phyloP scores from a whole-genome alignment of 106 monocot genomes.

The Xerophyta viscosa region DNA sequence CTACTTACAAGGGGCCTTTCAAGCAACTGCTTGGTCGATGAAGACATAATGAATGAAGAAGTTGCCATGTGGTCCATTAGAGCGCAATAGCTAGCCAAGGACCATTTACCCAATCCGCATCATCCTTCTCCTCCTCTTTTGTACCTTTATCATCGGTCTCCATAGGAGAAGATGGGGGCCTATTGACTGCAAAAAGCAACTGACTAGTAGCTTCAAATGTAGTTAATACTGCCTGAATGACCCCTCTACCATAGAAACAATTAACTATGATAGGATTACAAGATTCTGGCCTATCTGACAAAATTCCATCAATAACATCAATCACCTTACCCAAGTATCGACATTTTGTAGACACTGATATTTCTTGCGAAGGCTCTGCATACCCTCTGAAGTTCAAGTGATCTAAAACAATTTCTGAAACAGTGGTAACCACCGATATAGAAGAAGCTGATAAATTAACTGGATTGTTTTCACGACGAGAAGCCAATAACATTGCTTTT shows the following conservation, averaged over 20 bases:
- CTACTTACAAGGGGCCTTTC: constrained; percentile 70
- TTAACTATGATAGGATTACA: constrained; percentile 85
- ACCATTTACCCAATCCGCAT: constrained; percentile 85
- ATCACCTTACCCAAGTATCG: constrained; percentile 91
- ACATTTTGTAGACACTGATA: constrained; percentile 66
- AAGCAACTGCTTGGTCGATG: constrained; percentile 76
- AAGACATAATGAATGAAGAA: constrained; percentile 73
- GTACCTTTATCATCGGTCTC: constrained; percentile 58
- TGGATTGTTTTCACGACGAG: constrained; percentile 73
- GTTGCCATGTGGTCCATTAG: constrained; percentile 89
- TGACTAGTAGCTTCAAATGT: constrained; percentile 98
- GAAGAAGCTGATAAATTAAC: constrained; percentile 53
- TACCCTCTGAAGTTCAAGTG: constrained; percentile 83
- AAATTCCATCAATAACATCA: constrained; percentile 76
- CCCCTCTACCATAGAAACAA: constrained; percentile 71
- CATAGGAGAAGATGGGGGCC: constrained; percentile 87
- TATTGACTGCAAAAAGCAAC: constrained; percentile 80
- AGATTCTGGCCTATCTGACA: constrained; percentile 85
- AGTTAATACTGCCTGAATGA: constrained; percentile 65
- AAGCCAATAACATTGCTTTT: constrained; percentile 72
- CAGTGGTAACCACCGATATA: constrained; percentile 55
- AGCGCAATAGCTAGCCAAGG: constrained; percentile 73
- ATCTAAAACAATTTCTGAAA: constrained; percentile 63
- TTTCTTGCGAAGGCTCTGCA: constrained; percentile 36
- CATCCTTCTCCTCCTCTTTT: constrained; percentile 47